Evolutionary conservation across 2,329 filamentous ascomycete genomes (phyloP), one percentile per base, ranked within the genome.

Genomic region (Stemphylium vesicarium): DNA sequence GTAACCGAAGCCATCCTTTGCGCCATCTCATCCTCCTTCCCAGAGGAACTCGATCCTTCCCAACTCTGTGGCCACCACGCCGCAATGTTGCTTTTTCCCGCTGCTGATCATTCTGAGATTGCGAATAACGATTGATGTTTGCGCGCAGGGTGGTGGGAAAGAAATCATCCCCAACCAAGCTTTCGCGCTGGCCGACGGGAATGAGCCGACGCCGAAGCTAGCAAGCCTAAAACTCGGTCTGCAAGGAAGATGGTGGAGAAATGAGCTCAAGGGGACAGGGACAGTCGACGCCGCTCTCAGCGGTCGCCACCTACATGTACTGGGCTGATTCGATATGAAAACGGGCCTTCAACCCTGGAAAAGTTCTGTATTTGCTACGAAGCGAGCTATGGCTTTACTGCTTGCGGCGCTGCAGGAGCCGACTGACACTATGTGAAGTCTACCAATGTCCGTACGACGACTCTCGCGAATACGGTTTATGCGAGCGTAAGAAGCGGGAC

Each of bases 181-280:
- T 31, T 24, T 29, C 33, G 26, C 26, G 31, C 41, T 12, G 10
- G 29, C 41, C 20, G 18, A n/a, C 22, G 20, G 32, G 33, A 39
- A 22, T 43, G 26, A 26, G 11, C 29, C 16, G n/a, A n/a, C 20
- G 24, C 39, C 33, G 37, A 42, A 33, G 26, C 37, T 37, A 52
- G 32, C 31, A 22, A 41, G 33, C 18, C 53, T 40, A 53, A 51
- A 33, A 15, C 33, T 32, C 38, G n/a, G 12, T 29, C 20, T 29
- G 26, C 43, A 46, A 36, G 48, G 38, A 39, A 53, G 37, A 48
- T n/a, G 20, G 39, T 33, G 35, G 20, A 48, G 24, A 20, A 43
- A 32, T 37, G 13, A 38, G 38, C 33, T 39, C 24, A 43, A 22
- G 46, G 24, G 38, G 24, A 15, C 15, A 32, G 39, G 18, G 26